phyloP scores from a whole-genome alignment of 306 rosid species.

The Fragaria vesca region DNA sequence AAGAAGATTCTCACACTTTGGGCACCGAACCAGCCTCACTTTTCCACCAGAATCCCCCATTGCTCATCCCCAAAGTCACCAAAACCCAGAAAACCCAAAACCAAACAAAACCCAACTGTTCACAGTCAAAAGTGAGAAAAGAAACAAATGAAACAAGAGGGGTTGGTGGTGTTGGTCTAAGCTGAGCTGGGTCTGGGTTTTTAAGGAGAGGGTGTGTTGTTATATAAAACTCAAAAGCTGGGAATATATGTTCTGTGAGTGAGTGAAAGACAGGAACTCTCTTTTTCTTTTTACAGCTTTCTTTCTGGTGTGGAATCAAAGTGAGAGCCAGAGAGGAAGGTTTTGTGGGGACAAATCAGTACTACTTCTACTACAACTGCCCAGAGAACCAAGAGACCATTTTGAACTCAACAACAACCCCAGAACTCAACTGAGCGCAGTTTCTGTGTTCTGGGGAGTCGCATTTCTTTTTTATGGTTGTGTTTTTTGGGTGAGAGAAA shows the following conservation, averaged over 20 bases:
- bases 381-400: constrained; percentile 22
- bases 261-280: constrained; percentile 6
- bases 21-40: constrained; percentile 78
- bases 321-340: background rate
- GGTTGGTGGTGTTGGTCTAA: background rate
- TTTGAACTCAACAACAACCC: background rate
- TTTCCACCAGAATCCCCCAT: constrained; percentile 67
- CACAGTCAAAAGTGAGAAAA: constrained; percentile 27
- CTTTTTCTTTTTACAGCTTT: constrained; percentile 29
- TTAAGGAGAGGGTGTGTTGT: background rate
- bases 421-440: background rate
- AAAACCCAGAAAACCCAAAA: constrained; percentile 3
- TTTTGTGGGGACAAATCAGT: constrained; percentile 33
- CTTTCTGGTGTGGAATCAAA: constrained; percentile 37
- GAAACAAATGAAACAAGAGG: background rate
- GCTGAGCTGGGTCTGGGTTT: constrained; percentile 12
- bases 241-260: background rate
- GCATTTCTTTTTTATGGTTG: background rate
- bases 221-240: background rate
- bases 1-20: constrained; percentile 92
- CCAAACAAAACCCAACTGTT: constrained; percentile 9
- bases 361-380: background rate
- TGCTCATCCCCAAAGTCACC: constrained; percentile 16
- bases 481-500: background rate
- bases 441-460: constrained; percentile 32